Evolutionary conservation across 345 rosid genomes (phyloP).

Genomic region (Zanthoxylum bungeanum): DNA sequence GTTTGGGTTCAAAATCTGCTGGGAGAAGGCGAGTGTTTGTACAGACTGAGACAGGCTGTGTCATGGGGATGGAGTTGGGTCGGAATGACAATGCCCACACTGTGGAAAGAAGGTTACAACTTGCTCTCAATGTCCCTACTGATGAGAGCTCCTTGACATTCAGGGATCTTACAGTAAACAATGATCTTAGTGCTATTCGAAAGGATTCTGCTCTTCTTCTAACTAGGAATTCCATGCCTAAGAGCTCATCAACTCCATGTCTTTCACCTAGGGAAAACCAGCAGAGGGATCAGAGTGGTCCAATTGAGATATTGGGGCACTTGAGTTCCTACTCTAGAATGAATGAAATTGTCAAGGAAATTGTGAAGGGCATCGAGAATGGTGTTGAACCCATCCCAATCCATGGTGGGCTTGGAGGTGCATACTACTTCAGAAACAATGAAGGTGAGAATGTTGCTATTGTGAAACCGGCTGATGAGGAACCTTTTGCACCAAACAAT

Average conservation of each 20-base stretch:
- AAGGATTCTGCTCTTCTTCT: slow-evolving; percentile 58
- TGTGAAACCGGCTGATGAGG: slow-evolving; percentile 78
- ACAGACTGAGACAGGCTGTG: slow-evolving; percentile 65
- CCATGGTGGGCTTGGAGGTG: slow-evolving; percentile 59
- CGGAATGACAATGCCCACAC: slow-evolving; percentile 54
- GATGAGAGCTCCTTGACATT: slow-evolving; percentile 58
- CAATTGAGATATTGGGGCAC: slow-evolving; percentile 52
- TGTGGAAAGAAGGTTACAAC: slow-evolving; percentile 52
- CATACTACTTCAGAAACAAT: slow-evolving; percentile 54
- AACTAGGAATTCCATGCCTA: slow-evolving; percentile 46
- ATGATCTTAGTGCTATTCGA: slow-evolving; percentile 53
- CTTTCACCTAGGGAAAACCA: slow-evolving; percentile 55
- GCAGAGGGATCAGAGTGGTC: slow-evolving; percentile 48
- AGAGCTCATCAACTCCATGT: slow-evolving; percentile 65
- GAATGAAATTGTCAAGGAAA: slow-evolving; percentile 37
- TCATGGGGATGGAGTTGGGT: slow-evolving; percentile 59
- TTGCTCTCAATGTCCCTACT: slow-evolving; percentile 46
- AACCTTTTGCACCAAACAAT: slow-evolving; percentile 83
- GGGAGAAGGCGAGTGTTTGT: slow-evolving; percentile 58
- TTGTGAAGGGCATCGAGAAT: slow-evolving; percentile 44
- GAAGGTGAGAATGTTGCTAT: slow-evolving; percentile 59
- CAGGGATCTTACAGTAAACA: slow-evolving; percentile 52
- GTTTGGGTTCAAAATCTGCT: slow-evolving; percentile 31
- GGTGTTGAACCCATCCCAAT: slow-evolving; percentile 54
- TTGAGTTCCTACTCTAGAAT: slow-evolving; percentile 30